phyloP scores from a whole-genome alignment of 2,329 filamentous ascomycete genomes.

The Coniosporium tulheliwenetii region DNA sequence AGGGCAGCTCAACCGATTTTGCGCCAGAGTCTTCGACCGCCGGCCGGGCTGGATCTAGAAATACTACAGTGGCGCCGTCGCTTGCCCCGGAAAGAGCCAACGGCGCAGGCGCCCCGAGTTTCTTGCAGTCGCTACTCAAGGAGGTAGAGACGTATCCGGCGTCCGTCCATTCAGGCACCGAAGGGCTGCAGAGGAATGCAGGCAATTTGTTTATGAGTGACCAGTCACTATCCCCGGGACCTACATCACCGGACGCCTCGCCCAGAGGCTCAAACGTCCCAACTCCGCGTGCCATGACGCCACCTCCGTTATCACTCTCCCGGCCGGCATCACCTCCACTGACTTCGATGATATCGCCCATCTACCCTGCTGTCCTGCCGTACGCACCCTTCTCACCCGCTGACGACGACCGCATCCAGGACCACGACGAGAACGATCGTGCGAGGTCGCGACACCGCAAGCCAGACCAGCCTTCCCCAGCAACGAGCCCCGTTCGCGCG shows the following conservation, averaged over 20 bases:
- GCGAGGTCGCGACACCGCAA: constrained; percentile 29
- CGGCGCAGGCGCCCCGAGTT: constrained; percentile 47
- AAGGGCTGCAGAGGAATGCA: constrained; percentile 10
- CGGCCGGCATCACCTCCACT: constrained; percentile 51
- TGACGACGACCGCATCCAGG: constrained; percentile 10
- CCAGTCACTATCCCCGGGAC: constrained; percentile 28
- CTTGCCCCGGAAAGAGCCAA: constrained; percentile 11
- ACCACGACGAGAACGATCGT: constrained; percentile 18
- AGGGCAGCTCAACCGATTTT: constrained; percentile 25
- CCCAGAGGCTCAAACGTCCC: constrained; percentile 48
- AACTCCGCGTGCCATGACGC: constrained; percentile 54
- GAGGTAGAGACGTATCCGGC: constrained; percentile 55
- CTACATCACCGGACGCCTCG: constrained; percentile 52
- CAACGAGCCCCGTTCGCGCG: constrained; percentile 31
- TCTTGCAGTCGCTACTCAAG: constrained; percentile 72
- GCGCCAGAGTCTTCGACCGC: constrained; percentile 14
- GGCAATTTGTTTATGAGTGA: constrained; percentile 14
- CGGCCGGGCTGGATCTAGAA: too few relatives aligned
- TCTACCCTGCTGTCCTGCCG: constrained; percentile 53
- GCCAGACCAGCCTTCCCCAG: constrained; percentile 13
- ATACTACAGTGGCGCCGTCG: background rate
- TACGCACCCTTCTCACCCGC: constrained; percentile 50
- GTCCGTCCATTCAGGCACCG: constrained; percentile 8
- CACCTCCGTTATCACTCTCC: constrained; percentile 46
- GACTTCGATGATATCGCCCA: constrained; percentile 56